Percentiles rank a stretch among this genome's conserved stretches.
phyloP scores from a whole-genome alignment of 495 filamentous ascomycete species.

The Podospora bellae-mahoneyi region DNA sequence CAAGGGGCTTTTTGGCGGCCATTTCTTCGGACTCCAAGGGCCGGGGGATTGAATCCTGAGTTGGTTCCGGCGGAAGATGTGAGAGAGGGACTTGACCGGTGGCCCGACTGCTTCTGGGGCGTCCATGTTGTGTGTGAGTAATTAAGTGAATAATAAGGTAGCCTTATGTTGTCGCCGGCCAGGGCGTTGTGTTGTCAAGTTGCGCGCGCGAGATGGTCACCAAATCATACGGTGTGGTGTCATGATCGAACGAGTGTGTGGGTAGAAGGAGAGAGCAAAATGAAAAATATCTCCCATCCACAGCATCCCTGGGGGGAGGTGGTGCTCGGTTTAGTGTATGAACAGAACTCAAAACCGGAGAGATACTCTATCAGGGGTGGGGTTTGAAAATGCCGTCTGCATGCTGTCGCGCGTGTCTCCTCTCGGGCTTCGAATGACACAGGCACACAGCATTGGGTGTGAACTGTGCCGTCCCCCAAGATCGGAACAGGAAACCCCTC shows the following conservation, averaged over 20 bases:
- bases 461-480: not conserved
- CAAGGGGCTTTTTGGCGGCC: not conserved
- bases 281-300: not conserved
- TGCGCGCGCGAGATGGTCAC: not conserved
- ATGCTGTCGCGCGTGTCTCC: not conserved
- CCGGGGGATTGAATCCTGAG: conserved; percentile 10
- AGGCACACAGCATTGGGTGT: not conserved
- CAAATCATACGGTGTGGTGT: not conserved
- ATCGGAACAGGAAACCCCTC: not conserved
- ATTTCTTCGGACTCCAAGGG: not conserved
- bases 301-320: not conserved
- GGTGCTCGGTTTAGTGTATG: not conserved
- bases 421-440: not conserved
- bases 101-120: conserved; percentile 15
- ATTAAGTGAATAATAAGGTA: not conserved
- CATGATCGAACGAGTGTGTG: not conserved
- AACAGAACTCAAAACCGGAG: not conserved
- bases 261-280: not conserved
- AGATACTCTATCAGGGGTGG: not conserved
- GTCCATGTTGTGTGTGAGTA: not conserved
- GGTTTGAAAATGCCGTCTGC: not conserved
- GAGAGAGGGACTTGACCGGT: conserved; percentile 11
- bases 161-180: not conserved
- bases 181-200: not conserved
- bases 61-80: conserved; percentile 13